A percentile compares a stretch with the other conserved stretches of the same genome.
phyloP scores from a whole-genome alignment of 352 stramenopile genomes.

The Aphanomyces cochlioides region DNA sequence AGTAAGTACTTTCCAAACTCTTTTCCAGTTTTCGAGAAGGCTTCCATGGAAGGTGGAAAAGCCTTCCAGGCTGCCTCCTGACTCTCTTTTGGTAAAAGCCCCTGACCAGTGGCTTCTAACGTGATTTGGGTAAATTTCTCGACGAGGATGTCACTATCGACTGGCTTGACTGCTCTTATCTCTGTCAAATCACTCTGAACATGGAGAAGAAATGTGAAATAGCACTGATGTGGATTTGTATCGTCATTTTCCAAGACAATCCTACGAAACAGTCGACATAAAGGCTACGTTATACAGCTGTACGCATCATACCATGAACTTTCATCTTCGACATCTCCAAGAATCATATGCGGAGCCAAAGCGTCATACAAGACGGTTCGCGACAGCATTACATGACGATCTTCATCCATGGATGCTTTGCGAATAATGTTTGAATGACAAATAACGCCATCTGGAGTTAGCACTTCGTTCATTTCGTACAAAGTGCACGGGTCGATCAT shows the following conservation, averaged over 20 bases:
- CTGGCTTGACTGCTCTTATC: too few relatives aligned
- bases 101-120: too few relatives aligned
- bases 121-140: too few relatives aligned
- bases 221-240: background rate
- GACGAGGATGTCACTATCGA: too few relatives aligned
- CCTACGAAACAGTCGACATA: background rate
- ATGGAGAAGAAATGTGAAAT: conserved; percentile 4
- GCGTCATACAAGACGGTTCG: background rate
- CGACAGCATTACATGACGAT: background rate
- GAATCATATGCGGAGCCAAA: background rate
- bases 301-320: background rate
- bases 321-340: conserved; percentile 1
- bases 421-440: background rate
- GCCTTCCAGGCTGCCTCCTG: too few relatives aligned
- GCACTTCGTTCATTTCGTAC: too few relatives aligned
- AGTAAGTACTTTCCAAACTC: too few relatives aligned
- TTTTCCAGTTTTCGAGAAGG: too few relatives aligned
- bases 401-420: background rate
- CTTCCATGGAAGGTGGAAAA: too few relatives aligned
- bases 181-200: background rate
- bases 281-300: too few relatives aligned
- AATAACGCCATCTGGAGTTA: background rate
- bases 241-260: background rate
- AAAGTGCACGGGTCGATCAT: too few relatives aligned
- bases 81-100: too few relatives aligned